Conservation (phyloP, 2,329 filamentous ascomycete species). For the Colletotrichum sp. region DNA sequence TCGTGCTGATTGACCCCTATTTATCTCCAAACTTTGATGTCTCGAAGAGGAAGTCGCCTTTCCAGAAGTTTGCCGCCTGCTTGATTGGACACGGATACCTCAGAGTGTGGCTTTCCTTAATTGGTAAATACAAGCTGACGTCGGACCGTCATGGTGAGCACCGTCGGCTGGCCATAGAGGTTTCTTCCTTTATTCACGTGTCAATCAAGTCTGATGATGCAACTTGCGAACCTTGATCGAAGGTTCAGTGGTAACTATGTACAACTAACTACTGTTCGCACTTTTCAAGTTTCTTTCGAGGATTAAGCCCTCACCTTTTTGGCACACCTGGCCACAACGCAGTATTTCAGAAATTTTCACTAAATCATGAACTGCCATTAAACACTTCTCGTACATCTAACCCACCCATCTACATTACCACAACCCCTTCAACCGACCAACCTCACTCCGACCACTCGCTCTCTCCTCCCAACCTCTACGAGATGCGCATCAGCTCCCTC, state of each 20-base stretch:
- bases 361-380: background rate
- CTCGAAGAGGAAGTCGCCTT: no score
- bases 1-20: no score
- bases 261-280: fast-evolving
- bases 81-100: no score
- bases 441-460: background rate
- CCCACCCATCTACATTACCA: background rate
- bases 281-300: fast-evolving
- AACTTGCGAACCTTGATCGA: background rate
- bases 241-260: fast-evolving
- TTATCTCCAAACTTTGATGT: no score
- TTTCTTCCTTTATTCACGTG: no score
- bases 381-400: fast-evolving
- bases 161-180: no score
- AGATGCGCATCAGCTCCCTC: background rate
- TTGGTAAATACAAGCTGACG: no score
- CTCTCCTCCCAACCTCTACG: fast-evolving
- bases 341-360: background rate
- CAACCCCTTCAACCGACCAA: background rate
- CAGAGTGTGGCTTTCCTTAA: no score
- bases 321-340: background rate
- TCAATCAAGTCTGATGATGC: background rate
- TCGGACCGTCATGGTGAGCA: no score
- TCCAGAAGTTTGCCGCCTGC: no score
- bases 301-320: background rate